Evolutionary conservation across 2,329 filamentous ascomycete species (phyloP).

Genomic region (Talaromyces verruculosus): DNA sequence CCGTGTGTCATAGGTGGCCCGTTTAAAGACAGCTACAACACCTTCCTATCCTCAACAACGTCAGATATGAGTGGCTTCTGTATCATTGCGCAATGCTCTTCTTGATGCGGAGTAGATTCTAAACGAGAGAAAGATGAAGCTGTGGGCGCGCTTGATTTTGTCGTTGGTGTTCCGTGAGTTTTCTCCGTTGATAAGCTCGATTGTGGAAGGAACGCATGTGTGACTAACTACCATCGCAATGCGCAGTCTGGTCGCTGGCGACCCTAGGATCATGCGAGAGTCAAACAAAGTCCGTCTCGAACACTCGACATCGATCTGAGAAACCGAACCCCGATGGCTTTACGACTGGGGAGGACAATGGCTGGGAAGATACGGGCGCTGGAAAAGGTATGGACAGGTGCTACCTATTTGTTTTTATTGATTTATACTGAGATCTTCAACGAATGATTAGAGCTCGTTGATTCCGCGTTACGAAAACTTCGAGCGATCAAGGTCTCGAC

Average conservation of each 20-base stretch:
- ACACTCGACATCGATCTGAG: conserved; percentile 24
- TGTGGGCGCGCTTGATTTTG: conserved; percentile 34
- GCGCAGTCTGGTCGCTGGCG: conserved; percentile 36
- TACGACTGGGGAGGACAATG: conserved; percentile 26
- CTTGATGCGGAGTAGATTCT: conserved; percentile 9
- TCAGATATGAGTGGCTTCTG: not conserved
- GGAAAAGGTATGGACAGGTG: conserved; percentile 34
- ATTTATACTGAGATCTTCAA: not conserved
- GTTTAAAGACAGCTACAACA: not conserved
- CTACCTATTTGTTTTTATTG: not conserved
- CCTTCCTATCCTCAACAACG: not conserved
- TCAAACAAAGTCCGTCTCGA: conserved; percentile 25
- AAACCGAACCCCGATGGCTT: conserved; percentile 26
- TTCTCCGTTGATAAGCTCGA: conserved; percentile 7
- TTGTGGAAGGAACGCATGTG: not conserved
- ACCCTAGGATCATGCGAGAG: conserved; percentile 30
- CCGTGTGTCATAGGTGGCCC: conserved; percentile 23
- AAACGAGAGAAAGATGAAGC: conserved; percentile 36
- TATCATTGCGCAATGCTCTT: conserved; percentile 18
- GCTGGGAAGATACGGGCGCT: conserved; percentile 24
- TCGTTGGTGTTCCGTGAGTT: conserved; percentile 38
- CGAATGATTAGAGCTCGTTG: conserved; percentile 33
- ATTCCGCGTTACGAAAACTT: conserved; percentile 34
- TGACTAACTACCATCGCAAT: not conserved
- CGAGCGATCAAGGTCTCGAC: conserved; percentile 31